Percentiles rank a stretch among this genome's conserved stretches.
Evolutionary conservation across 2,329 filamentous ascomycete species (phyloP).

Genomic region (Curvularia spicifera): DNA sequence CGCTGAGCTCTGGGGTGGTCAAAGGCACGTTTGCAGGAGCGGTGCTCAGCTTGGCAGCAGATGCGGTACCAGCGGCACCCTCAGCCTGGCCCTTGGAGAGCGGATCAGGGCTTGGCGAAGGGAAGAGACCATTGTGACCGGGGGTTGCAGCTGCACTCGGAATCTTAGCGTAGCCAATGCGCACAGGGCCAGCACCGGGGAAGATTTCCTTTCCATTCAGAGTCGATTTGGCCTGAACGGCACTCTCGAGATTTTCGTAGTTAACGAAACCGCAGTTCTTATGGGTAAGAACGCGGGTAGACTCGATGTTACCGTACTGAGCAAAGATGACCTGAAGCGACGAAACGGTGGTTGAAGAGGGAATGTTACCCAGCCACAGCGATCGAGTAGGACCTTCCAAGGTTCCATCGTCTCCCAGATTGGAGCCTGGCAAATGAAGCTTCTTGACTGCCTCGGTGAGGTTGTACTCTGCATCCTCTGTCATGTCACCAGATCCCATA

Average conservation of each 20-base stretch:
- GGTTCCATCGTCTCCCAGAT: constrained; percentile 76
- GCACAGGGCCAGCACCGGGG: constrained; percentile 89
- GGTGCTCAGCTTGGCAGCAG: constrained; percentile 41
- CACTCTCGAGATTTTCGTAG: constrained; percentile 89
- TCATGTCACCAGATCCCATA: constrained; percentile 76
- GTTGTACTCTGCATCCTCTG: constrained; percentile 79
- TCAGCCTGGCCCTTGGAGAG: constrained; percentile 63
- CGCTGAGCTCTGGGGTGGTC: constrained; percentile 73
- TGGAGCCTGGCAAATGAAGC: constrained; percentile 64
- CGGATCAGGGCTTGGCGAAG: constrained; percentile 89
- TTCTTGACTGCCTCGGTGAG: constrained; percentile 82
- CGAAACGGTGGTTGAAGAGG: constrained; percentile 93
- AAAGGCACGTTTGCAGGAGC: constrained; percentile 60
- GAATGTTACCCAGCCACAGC: constrained; percentile 96
- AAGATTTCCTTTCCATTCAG: constrained; percentile 99
- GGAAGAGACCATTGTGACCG: constrained; percentile 83
- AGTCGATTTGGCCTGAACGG: constrained; percentile 82
- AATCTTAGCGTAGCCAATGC: constrained; percentile 97
- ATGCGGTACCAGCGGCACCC: constrained; percentile 46
- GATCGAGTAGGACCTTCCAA: constrained; percentile 91
- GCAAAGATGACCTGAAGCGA: constrained; percentile 95
- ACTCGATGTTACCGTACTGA: constrained; percentile 88
- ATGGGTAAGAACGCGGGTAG: constrained; percentile 91
- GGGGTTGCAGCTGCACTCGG: constrained; percentile 88
- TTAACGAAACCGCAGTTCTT: constrained; percentile 99